Evolutionary conservation across 1,284 basidiomycete genomes (phyloP).

Genomic region (Lentinula novae-zelandiae): DNA sequence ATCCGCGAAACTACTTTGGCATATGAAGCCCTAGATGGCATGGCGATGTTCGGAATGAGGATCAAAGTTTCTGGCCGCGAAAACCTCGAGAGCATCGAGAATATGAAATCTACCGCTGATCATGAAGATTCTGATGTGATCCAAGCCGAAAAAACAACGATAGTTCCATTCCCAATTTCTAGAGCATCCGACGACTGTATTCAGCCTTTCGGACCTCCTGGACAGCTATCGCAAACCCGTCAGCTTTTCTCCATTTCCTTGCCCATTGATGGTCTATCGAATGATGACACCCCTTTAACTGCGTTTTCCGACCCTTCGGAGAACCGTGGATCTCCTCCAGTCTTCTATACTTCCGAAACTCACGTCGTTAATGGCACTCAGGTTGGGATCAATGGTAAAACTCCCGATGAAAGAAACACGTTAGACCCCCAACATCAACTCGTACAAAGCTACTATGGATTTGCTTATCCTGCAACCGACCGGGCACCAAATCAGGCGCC

Average conservation of each 20-base stretch:
- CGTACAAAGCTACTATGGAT: slow-evolving; percentile 18
- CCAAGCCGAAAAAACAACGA: slow-evolving; percentile 12
- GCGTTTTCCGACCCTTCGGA: slow-evolving; percentile 13
- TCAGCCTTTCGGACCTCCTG: slow-evolving; percentile 22
- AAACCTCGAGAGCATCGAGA: slow-evolving; percentile 2
- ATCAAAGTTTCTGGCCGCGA: slow-evolving; percentile 28
- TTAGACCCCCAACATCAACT: neutral
- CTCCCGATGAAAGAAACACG: neutral
- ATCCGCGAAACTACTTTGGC: slow-evolving; percentile 48
- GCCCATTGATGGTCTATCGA: slow-evolving; percentile 13
- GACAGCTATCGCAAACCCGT: slow-evolving; percentile 28
- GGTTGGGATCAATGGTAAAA: neutral
- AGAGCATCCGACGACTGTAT: slow-evolving; percentile 11
- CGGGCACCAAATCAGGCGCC: neutral
- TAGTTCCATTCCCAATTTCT: slow-evolving; percentile 21
- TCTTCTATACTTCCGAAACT: slow-evolving; percentile 28
- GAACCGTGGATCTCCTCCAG: slow-evolving; percentile 28
- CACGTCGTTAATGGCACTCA: neutral
- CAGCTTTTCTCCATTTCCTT: slow-evolving; percentile 19
- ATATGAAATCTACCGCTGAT: slow-evolving; percentile 2
- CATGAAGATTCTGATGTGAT: neutral
- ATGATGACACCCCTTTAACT: neutral
- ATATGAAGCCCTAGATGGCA: slow-evolving; percentile 36
- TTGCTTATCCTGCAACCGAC: slow-evolving; percentile 29
- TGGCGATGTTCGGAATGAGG: slow-evolving; percentile 41